Base-by-base conservation (phyloP, 345 rosid genomes). In the Citropsis articulata region DNA sequence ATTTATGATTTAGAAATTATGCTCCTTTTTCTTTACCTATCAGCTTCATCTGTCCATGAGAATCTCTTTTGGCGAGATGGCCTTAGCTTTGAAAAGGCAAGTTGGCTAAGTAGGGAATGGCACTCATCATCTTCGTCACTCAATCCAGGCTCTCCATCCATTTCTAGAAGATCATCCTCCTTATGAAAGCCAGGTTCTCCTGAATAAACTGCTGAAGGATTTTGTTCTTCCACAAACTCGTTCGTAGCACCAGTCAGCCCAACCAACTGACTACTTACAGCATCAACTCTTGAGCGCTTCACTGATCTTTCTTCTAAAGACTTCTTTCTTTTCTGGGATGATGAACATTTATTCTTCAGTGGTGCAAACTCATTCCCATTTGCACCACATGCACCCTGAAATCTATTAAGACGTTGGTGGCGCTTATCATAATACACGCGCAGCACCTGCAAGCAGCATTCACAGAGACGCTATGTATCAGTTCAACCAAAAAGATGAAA, bases 21-120 rank as follows among this genome's bases (percentile, higher is more conserved):
- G 38, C 16, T n/a, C 33, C 55, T 25, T 25, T 74, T 40, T 62
- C 27, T 77, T 80, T 87, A 94, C 99, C 94, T 93, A 85, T 95
- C 99, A 2, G 89, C 88, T 84, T 85, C 93, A 84, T 93, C 99
- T 63, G 97, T 92, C 99, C 99, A 95, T 28, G 69, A 81, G 84
- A 88, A 92, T 82, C 94, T 91, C 77, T 78, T 87, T 53, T 77
- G 83, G 48, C 89, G 91, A 72, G 80, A 80, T 81, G 85, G 76
- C 81, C 82, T 84, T 79, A 80, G 83, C 85, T 89, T 89, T 33
- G 87, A 76, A 79, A 74, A 78, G 76, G 89, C 84, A 73, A 60
- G 60, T 79, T 66, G 86, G 72, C 82, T 84, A 75, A 84, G 79
- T 63, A 84, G 24, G 57, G 90, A 87, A 84, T 80, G 50, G 63